Evolutionary conservation across 2,329 filamentous ascomycete species (phyloP).

Genomic region (Mycocentrospora acerina): DNA sequence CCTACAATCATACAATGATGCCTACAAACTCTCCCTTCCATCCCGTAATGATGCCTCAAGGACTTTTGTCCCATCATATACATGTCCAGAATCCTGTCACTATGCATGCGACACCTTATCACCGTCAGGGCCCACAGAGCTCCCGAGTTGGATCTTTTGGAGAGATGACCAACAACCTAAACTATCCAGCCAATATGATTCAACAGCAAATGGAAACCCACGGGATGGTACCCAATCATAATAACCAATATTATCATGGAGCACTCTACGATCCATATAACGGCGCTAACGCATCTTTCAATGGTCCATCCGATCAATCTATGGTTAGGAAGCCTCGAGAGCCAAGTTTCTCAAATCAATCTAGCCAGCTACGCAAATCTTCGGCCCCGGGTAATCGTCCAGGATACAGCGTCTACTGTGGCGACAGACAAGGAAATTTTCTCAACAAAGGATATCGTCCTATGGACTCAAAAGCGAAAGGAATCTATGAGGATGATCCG

Average conservation of each 20-base stretch:
- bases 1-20: conserved; percentile 10
- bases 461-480: conserved; percentile 4
- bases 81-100: conserved; percentile 11
- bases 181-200: conserved; percentile 11
- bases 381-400: conserved; percentile 16
- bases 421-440: conserved; percentile 7
- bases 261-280: conserved; percentile 34
- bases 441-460: conserved; percentile 4
- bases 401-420: conserved; percentile 11
- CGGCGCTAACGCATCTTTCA: conserved; percentile 22
- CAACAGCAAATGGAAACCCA: conserved; percentile 12
- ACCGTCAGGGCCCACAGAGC: conserved; percentile 4
- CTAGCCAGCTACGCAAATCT: conserved; percentile 20
- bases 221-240: conserved; percentile 9
- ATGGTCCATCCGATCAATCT: conserved; percentile 8
- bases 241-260: conserved; percentile 8
- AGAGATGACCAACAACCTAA: conserved; percentile 32
- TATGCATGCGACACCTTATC: conserved; percentile 14
- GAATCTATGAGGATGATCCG: conserved; percentile 13
- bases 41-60: conserved; percentile 8
- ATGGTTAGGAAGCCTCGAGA: conserved; percentile 12
- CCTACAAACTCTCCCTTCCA: conserved; percentile 14
- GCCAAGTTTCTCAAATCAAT: conserved; percentile 10
- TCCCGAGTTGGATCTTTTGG: conserved; percentile 19
- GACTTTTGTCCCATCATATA: conserved; percentile 12